Evolutionary conservation across 306 rosid species (phyloP).

Genomic region (Canavalia ensiformis): DNA sequence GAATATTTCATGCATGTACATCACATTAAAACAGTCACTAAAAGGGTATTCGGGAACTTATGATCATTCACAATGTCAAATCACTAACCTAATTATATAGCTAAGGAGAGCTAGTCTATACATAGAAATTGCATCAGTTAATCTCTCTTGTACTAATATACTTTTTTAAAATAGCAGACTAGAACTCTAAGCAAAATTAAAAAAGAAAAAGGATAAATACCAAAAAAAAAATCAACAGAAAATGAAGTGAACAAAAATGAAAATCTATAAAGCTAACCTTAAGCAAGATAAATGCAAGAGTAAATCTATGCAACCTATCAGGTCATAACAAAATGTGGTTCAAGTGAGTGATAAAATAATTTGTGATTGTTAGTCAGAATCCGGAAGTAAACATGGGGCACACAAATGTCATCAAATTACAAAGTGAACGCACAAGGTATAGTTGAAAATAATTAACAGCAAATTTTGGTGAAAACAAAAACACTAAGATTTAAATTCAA

Average conservation of each 20-base stretch:
- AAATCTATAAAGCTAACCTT: too few relatives aligned
- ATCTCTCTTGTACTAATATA: too few relatives aligned
- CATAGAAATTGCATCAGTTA: too few relatives aligned
- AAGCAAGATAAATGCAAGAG: neutral
- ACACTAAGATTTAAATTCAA: neutral
- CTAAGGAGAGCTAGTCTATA: too few relatives aligned
- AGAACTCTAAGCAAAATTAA: too few relatives aligned
- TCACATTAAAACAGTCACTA: neutral
- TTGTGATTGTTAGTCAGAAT: neutral
- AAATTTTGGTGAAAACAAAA: conserved; percentile 16
- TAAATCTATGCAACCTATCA: neutral
- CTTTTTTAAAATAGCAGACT: too few relatives aligned
- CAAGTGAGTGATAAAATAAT: neutral
- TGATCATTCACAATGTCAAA: too few relatives aligned
- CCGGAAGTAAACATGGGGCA: neutral
- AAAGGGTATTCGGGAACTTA: neutral
- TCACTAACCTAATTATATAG: too few relatives aligned
- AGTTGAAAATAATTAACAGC: neutral
- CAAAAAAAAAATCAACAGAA: too few relatives aligned
- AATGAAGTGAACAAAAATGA: too few relatives aligned
- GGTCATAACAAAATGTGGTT: neutral
- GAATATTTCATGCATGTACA: neutral
- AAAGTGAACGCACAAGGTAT: neutral
- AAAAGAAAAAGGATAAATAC: too few relatives aligned
- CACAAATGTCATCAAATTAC: conserved; percentile 25